These are phyloP conservation scores for Vitis labrusca DNA, from an alignment of 164 flowering plant species.

Conservation along the genomic window DNA sequence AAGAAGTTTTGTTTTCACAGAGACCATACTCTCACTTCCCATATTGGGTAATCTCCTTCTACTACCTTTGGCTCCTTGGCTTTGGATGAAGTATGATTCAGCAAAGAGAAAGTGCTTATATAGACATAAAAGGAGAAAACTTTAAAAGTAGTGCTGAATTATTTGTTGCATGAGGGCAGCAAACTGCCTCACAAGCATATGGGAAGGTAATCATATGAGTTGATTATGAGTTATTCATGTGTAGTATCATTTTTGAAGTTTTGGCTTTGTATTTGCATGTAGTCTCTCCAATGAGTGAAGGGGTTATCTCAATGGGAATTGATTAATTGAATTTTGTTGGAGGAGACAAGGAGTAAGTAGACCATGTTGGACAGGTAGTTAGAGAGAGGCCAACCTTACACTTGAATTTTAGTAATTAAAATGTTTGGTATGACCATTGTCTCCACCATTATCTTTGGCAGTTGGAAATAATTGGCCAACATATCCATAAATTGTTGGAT, in stretches of 20 bases:
- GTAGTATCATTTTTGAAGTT: no score
- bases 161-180: no score
- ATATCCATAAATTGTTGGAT: background rate
- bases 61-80: background rate
- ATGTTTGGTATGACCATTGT: conserved; percentile 4
- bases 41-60: conserved; percentile 7
- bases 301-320: no score
- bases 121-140: no score
- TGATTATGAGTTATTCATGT: background rate
- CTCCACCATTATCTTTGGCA: background rate
- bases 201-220: conserved; percentile 9
- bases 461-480: background rate
- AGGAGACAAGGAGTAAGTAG: conserved; percentile 40
- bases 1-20: conserved; percentile 62
- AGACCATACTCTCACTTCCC: conserved; percentile 21
- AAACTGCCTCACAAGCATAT: no score
- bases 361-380: conserved; percentile 51
- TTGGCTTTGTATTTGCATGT: background rate
- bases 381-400: conserved; percentile 6
- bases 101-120: no score
- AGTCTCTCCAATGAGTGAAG: background rate
- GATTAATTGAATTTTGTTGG: conserved; percentile 30
- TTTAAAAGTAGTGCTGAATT: no score
- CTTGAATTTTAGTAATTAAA: background rate
- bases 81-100: background rate